phyloP scores from a whole-genome alignment of 2,329 filamentous ascomycete species.

The Camptophora hylomeconis region DNA sequence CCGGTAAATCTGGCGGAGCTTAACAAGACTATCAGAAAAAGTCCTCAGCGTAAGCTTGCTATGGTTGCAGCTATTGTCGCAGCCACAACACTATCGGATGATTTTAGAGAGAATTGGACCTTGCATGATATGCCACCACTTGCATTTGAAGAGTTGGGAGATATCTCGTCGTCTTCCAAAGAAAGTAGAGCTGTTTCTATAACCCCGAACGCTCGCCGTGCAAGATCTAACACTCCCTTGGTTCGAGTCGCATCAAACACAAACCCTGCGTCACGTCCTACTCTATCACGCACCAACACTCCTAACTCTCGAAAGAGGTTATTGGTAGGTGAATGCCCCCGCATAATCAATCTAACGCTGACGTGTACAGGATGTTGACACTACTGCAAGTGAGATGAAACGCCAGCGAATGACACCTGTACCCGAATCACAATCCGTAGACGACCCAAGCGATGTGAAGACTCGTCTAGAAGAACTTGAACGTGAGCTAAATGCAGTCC shows the following conservation, averaged over 20 bases:
- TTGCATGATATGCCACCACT: constrained; percentile 26
- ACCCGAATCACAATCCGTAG: constrained; percentile 25
- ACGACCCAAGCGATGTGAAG: constrained; percentile 11
- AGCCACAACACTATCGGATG: constrained; percentile 21
- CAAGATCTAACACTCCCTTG: constrained; percentile 13
- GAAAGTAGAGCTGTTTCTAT: constrained; percentile 9
- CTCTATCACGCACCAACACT: constrained; percentile 15
- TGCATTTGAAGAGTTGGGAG: constrained; percentile 21
- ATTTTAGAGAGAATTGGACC: constrained; percentile 25
- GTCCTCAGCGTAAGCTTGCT: constrained; percentile 11
- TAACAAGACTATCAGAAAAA: constrained; percentile 21
- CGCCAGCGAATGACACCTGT: constrained; percentile 25
- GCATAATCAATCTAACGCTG: constrained; percentile 11
- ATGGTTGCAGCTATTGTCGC: constrained; percentile 9
- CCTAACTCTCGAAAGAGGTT: constrained; percentile 19
- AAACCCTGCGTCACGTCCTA: too few relatives aligned
- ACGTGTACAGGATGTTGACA: neutral
- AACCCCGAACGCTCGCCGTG: constrained; percentile 9
- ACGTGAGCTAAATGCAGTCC: constrained; percentile 18
- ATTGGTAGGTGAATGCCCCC: constrained; percentile 21
- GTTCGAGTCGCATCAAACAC: too few relatives aligned
- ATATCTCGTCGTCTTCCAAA: constrained; percentile 9
- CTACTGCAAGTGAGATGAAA: constrained; percentile 22
- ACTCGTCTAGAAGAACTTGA: constrained; percentile 18
- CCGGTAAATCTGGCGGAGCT: constrained; percentile 20